phyloP scores from a whole-genome alignment of 768 basidiomycete genomes.

The Hirschioporus abietinus region DNA sequence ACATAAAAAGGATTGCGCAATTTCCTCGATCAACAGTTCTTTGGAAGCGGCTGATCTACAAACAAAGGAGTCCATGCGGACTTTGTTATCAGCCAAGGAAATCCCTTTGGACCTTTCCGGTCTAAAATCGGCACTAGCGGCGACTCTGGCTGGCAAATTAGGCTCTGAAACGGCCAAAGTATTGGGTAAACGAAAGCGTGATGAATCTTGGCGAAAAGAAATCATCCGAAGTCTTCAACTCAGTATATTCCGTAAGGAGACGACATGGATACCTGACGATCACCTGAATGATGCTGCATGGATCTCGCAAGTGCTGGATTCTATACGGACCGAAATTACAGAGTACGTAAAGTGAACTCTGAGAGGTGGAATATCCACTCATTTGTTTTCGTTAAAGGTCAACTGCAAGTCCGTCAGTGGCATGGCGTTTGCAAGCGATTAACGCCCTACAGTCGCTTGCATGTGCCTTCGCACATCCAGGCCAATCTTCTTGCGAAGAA shows the following conservation, averaged over 20 bases:
- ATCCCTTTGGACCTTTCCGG: background rate
- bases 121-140: background rate
- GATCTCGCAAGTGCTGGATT: conserved; percentile 38
- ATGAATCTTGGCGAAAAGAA: conserved; percentile 3
- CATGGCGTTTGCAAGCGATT: conserved; percentile 19
- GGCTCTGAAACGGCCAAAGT: background rate
- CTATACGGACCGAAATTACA: conserved; percentile 38
- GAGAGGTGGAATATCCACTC: background rate
- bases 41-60: background rate
- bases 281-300: conserved; percentile 38
- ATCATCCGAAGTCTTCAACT: conserved; percentile 5
- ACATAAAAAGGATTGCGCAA: background rate
- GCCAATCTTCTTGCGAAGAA: conserved; percentile 24
- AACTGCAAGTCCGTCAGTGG: conserved; percentile 26
- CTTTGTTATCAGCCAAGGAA: background rate
- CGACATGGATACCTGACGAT: conserved; percentile 56
- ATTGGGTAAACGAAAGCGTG: conserved; percentile 6
- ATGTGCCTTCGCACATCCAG: conserved; percentile 11
- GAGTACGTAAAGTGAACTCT: conserved; percentile 25
- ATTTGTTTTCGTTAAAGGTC: conserved; percentile 26
- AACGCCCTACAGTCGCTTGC: conserved; percentile 10
- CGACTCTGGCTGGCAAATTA: background rate
- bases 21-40: background rate
- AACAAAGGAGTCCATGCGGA: background rate
- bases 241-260: conserved; percentile 34